Percentiles rank a stretch among this genome's conserved stretches.
phyloP scores from a whole-genome alignment of 495 filamentous ascomycete species.

The Tuber melanosporum region DNA sequence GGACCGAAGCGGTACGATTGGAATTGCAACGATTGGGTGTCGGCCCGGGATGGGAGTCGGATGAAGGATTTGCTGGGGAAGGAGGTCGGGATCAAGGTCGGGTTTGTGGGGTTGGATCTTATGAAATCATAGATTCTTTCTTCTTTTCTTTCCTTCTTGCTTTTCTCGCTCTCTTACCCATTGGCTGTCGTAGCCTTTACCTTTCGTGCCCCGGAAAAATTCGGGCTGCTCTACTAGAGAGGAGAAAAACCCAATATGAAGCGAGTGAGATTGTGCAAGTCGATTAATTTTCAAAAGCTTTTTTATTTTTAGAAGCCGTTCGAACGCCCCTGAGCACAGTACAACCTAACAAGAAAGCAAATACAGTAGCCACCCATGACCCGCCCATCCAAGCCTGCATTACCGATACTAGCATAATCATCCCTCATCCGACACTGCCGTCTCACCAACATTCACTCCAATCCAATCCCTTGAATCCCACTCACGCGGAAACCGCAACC shows the following conservation, averaged over 20 bases:
- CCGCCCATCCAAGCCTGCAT: not conserved
- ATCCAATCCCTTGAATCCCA: not conserved
- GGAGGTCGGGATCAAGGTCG: conserved; percentile 57
- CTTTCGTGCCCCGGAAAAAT: not conserved
- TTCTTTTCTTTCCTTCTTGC: not conserved
- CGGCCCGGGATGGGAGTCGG: conserved; percentile 69
- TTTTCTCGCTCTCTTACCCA: not conserved
- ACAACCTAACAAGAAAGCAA: not conserved
- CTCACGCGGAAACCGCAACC: conserved; percentile 21
- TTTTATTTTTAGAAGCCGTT: not conserved
- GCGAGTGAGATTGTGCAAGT: not conserved
- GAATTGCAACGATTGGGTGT: conserved; percentile 74
- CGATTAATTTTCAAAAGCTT: not conserved
- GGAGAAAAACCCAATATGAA: not conserved
- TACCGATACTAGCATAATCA: not conserved
- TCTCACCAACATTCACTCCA: not conserved
- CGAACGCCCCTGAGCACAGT: not conserved
- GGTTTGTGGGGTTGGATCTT: not conserved
- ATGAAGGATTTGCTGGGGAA: conserved; percentile 61
- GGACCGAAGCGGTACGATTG: conserved; percentile 92
- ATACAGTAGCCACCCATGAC: not conserved
- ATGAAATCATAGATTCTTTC: not conserved
- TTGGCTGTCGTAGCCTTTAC: not conserved
- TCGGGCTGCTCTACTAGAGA: not conserved
- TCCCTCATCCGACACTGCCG: not conserved